Evolutionary conservation across 2,329 filamentous ascomycete genomes (phyloP).

Genomic region (Fusarium hostae): DNA sequence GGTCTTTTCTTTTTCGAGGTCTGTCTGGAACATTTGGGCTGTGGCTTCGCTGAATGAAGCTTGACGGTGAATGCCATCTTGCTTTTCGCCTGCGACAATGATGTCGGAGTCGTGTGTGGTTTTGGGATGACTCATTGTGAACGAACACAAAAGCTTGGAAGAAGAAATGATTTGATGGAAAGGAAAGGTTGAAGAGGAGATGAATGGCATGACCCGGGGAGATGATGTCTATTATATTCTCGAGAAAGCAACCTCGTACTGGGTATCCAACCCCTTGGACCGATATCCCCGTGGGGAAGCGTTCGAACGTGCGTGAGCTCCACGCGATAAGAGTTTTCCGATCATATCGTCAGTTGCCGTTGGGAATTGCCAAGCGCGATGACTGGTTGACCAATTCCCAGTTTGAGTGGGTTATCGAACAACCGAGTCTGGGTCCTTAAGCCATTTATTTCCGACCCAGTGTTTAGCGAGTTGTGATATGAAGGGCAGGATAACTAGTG

Average conservation of each 20-base stretch:
- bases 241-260: neutral
- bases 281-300: neutral
- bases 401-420: neutral
- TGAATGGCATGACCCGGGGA: neutral
- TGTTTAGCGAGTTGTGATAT: neutral
- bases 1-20: conserved; percentile 59
- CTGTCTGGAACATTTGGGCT: conserved; percentile 18
- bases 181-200: neutral
- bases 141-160: neutral
- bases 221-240: neutral
- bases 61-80: neutral
- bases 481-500: neutral
- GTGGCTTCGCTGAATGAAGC: neutral
- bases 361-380: neutral
- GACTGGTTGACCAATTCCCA: neutral
- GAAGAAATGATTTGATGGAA: fast-evolving
- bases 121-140: neutral
- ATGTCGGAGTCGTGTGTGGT: neutral
- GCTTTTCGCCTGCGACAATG: neutral
- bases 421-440: neutral
- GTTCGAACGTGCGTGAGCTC: fast-evolving
- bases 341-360: neutral
- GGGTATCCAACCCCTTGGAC: neutral
- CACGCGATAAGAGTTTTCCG: neutral
- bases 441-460: neutral